Conservation (phyloP, 805 yeast species). For the Komagataella pseudopastoris region DNA sequence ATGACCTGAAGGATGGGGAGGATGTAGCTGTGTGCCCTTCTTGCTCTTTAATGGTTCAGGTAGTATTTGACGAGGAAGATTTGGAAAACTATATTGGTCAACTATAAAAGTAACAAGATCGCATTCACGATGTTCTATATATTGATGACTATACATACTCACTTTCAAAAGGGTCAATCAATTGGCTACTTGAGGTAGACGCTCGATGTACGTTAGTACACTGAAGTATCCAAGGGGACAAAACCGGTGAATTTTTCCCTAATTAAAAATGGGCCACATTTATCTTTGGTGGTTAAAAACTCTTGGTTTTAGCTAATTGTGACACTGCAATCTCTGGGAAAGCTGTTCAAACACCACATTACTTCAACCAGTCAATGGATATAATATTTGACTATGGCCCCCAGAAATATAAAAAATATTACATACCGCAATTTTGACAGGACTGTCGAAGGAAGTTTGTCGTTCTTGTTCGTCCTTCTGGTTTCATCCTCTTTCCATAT, state of each 20-base stretch:
- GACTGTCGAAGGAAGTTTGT: background rate
- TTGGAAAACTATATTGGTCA: conserved; percentile 29
- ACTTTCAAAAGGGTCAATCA: too few species aligned
- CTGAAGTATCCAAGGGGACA: too few species aligned
- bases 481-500: background rate
- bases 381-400: background rate
- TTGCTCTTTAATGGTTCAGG: conserved; percentile 86
- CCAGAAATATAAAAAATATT: background rate
- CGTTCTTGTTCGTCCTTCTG: background rate
- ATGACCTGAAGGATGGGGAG: conserved; percentile 82
- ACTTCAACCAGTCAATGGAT: background rate
- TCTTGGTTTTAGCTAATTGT: too few species aligned
- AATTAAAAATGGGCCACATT: too few species aligned
- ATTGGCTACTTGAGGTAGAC: too few species aligned
- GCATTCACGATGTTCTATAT: background rate
- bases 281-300: too few species aligned
- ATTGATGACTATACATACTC: too few species aligned
- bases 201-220: too few species aligned
- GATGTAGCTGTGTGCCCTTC: conserved; percentile 95
- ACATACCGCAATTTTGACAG: background rate
- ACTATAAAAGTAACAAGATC: conserved; percentile 1
- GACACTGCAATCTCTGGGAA: background rate
- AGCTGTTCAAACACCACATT: background rate
- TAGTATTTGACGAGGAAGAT: conserved; percentile 66
- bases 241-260: too few species aligned